These are phyloP conservation scores for Mortierella sp. DNA, from an alignment of 371 early-diverging fungal genomes.

Conservation along the genomic window DNA sequence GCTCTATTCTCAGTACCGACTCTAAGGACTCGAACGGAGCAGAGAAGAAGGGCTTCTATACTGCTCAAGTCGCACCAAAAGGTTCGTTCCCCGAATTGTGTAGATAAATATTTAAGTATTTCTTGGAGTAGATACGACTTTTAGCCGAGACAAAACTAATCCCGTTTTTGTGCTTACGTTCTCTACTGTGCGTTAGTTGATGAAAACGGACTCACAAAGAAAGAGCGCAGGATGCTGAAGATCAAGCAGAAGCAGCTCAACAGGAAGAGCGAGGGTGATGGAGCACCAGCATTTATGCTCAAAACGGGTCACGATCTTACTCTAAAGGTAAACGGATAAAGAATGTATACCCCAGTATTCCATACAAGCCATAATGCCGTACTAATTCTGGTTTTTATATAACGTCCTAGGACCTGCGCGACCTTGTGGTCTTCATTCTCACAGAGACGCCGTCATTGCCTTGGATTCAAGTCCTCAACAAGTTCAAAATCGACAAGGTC, in stretches of 20 bases:
- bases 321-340: slow-evolving; percentile 18
- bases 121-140: too few relatives aligned
- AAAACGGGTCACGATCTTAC: slow-evolving; percentile 38
- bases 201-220: slow-evolving; percentile 32
- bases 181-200: slow-evolving; percentile 4
- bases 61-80: slow-evolving; percentile 2
- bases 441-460: slow-evolving; percentile 47
- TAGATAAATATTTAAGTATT: too few relatives aligned
- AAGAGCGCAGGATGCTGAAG: slow-evolving; percentile 39
- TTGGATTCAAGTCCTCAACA: slow-evolving; percentile 46
- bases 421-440: slow-evolving; percentile 35
- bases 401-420: slow-evolving; percentile 38
- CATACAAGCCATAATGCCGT: background rate
- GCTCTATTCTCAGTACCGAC: background rate
- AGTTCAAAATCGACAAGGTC: slow-evolving; percentile 42
- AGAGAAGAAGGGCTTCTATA: background rate
- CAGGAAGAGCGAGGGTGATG: slow-evolving; percentile 35
- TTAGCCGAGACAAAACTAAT: background rate
- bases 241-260: slow-evolving; percentile 27
- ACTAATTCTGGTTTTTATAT: background rate
- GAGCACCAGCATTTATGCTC: slow-evolving; percentile 23
- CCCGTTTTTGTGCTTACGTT: background rate
- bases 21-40: background rate
- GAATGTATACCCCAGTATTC: background rate
- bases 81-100: too few relatives aligned